Percentiles rank a stretch among this genome's conserved stretches.
Conservation (phyloP, 2,329 filamentous ascomycete genomes). For the Neophaeococcomyces mojaviensis region DNA sequence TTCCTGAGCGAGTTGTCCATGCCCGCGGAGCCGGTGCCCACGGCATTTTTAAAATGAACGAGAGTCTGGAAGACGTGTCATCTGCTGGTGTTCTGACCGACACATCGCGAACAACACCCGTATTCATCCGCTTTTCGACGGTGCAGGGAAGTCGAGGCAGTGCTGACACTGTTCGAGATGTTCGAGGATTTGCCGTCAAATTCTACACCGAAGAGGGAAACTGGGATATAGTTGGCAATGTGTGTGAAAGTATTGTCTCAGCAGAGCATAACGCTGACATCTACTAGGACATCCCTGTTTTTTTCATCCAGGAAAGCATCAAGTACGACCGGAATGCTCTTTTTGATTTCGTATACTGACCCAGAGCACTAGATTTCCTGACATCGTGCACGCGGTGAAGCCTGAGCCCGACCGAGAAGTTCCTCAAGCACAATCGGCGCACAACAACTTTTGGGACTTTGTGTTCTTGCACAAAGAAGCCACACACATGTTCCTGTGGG, state of each 20-base stretch:
- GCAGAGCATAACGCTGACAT: too few species aligned
- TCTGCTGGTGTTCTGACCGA: conserved; percentile 60
- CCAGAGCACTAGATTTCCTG: conserved; percentile 7
- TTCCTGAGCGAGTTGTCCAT: conserved; percentile 62
- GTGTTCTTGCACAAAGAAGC: conserved; percentile 60
- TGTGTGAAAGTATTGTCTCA: too few species aligned
- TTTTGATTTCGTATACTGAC: conserved; percentile 41
- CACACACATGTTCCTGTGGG: conserved; percentile 74
- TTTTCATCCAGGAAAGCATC: conserved; percentile 68
- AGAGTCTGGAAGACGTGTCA: conserved; percentile 57
- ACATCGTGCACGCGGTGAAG: conserved; percentile 49
- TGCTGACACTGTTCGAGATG: conserved; percentile 76
- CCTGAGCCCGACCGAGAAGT: conserved; percentile 64
- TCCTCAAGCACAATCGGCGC: conserved; percentile 61
- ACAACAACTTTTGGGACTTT: conserved; percentile 76
- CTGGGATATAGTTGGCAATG: conserved; percentile 47
- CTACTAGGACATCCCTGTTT: conserved; percentile 62
- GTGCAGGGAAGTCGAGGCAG: conserved; percentile 67
- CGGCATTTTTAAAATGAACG: conserved; percentile 58
- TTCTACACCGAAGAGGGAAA: conserved; percentile 73
- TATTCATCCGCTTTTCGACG: conserved; percentile 71
- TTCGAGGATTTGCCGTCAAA: conserved; percentile 70
- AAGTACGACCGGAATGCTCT: conserved; percentile 52
- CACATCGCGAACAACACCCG: conserved; percentile 57
- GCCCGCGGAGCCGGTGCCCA: conserved; percentile 59